Evolutionary conservation across 306 rosid genomes (phyloP).

Genomic region (Geum urbanum): DNA sequence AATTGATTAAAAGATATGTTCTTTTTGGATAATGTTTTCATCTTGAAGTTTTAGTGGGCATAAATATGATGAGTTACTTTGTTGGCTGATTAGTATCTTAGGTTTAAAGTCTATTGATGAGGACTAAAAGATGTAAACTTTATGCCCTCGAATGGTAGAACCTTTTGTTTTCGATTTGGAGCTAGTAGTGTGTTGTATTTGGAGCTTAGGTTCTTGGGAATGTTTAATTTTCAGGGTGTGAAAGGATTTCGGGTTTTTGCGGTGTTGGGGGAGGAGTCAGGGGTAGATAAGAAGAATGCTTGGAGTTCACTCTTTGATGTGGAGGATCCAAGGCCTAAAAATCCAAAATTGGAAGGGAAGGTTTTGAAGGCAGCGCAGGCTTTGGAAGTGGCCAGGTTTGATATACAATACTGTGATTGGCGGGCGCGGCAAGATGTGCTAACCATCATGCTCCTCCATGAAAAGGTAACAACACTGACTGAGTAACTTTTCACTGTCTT

Average conservation of each 20-base stretch:
- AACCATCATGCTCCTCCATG: slow-evolving; percentile 90
- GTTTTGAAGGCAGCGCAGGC: slow-evolving; percentile 75
- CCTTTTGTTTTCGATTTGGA: background rate
- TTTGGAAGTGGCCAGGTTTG: slow-evolving; percentile 77
- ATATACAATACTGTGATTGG: slow-evolving; percentile 94
- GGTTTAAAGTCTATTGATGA: background rate
- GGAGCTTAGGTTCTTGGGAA: slow-evolving; percentile 14
- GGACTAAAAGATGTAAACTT: background rate
- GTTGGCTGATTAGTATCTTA: background rate
- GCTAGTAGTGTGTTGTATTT: background rate
- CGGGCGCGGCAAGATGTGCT: slow-evolving; percentile 97
- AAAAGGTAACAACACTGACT: slow-evolving; percentile 51
- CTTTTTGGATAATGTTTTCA: background rate
- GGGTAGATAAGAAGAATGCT: slow-evolving; percentile 55
- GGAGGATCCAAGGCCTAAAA: slow-evolving; percentile 87
- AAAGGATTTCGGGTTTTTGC: slow-evolving; percentile 75
- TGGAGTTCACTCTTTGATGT: slow-evolving; percentile 93
- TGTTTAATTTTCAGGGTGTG: slow-evolving; percentile 55
- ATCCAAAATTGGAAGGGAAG: slow-evolving; percentile 66
- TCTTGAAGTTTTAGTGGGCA: background rate
- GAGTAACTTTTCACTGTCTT: background rate
- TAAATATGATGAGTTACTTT: background rate
- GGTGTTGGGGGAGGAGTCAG: slow-evolving; percentile 62
- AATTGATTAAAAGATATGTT: background rate
- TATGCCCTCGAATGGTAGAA: slow-evolving; percentile 1